Percentiles rank a stretch among this genome's conserved stretches.
phyloP scores from a whole-genome alignment of 1,284 basidiomycete species.

The Ceratobasidium sp. region DNA sequence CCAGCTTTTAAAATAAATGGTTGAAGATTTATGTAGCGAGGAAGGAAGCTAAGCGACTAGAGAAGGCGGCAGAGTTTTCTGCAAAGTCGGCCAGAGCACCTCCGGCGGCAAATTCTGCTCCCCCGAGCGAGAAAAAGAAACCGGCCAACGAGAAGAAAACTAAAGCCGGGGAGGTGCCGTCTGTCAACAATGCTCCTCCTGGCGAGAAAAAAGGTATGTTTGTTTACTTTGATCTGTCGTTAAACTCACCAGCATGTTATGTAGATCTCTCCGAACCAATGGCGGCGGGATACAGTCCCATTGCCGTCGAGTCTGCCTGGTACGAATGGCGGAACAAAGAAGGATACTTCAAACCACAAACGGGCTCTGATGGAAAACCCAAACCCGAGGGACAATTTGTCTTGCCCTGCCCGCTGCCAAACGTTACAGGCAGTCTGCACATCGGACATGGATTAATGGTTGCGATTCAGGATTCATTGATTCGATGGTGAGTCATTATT shows the following conservation, averaged over 20 bases:
- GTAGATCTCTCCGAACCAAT: slow-evolving; percentile 89
- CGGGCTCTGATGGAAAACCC: slow-evolving; percentile 66
- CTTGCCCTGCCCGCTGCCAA: slow-evolving; percentile 95
- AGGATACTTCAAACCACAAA: slow-evolving; percentile 89
- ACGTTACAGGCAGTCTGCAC: slow-evolving; percentile 96
- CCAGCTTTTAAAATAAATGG: background rate
- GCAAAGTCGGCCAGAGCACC: slow-evolving; percentile 72
- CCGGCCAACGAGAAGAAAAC: slow-evolving; percentile 48
- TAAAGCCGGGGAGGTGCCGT: slow-evolving; percentile 73
- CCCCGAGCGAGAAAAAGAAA: slow-evolving; percentile 74
- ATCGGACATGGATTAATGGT: slow-evolving; percentile 96
- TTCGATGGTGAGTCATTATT: slow-evolving; percentile 75
- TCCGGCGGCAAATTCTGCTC: slow-evolving; percentile 58
- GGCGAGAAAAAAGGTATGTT: slow-evolving; percentile 89
- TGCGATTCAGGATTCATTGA: slow-evolving; percentile 89
- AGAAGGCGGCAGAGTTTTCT: slow-evolving; percentile 81
- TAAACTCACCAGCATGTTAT: slow-evolving; percentile 2
- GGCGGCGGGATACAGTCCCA: slow-evolving; percentile 92
- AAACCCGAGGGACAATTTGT: slow-evolving; percentile 77
- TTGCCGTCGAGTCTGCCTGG: slow-evolving; percentile 95
- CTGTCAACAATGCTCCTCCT: slow-evolving; percentile 86
- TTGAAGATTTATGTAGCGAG: slow-evolving; percentile 51
- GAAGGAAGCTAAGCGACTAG: slow-evolving; percentile 76
- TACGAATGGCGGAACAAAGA: slow-evolving; percentile 97
- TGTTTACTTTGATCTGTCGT: background rate